Evolutionary conservation across 2,329 filamentous ascomycete species (phyloP).

Genomic region (Pseudofabraea citricarpa): DNA sequence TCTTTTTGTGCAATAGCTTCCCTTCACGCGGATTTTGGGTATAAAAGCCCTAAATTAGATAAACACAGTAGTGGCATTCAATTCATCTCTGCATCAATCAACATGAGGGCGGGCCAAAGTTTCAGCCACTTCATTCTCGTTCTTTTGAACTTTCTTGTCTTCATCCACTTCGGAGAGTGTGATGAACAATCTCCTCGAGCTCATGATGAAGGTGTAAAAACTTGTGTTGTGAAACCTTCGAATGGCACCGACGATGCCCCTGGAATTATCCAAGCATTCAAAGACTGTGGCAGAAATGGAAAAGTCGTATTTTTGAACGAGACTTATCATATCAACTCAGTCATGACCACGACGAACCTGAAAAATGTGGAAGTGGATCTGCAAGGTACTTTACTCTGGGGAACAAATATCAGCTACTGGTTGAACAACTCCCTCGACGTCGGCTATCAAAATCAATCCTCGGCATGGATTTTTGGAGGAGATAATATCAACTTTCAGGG

Average conservation of each 20-base stretch:
- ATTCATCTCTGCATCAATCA: too few species aligned
- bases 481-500: conserved; percentile 42
- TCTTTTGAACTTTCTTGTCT: too few species aligned
- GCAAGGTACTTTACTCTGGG: conserved; percentile 13
- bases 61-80: too few species aligned
- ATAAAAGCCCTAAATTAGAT: too few species aligned
- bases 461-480: conserved; percentile 48
- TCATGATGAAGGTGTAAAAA: too few species aligned
- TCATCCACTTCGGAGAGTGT: too few species aligned
- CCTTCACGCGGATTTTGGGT: too few species aligned
- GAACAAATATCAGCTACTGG: conserved; percentile 44
- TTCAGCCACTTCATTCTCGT: too few species aligned
- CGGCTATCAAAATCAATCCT: conserved; percentile 49
- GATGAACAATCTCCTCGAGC: too few species aligned
- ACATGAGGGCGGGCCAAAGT: too few species aligned
- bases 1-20: too few species aligned
- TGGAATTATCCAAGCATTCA: conserved; percentile 33
- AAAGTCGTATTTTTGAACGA: conserved; percentile 33
- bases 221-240: background rate
- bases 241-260: conserved; percentile 19
- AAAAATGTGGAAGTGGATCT: conserved; percentile 35
- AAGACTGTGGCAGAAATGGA: conserved; percentile 31
- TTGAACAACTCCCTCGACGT: conserved; percentile 41
- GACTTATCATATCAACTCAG: conserved; percentile 36
- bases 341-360: conserved; percentile 36